phyloP scores from a whole-genome alignment of 2,329 filamentous ascomycete species.

The Elsinoe ampelina region DNA sequence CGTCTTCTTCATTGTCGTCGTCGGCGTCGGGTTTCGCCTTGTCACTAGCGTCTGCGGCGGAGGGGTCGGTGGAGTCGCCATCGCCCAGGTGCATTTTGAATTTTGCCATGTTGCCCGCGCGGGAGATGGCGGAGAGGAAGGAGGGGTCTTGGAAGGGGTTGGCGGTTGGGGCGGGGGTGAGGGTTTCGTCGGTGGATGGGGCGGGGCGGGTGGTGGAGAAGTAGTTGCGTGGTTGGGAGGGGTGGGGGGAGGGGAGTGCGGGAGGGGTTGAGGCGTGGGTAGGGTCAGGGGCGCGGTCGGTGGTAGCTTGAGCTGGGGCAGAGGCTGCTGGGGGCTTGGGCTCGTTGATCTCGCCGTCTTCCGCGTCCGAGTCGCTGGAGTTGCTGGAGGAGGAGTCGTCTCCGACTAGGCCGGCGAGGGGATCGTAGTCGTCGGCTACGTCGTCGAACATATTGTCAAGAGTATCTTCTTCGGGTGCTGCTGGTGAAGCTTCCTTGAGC shows the following conservation, averaged over 20 bases:
- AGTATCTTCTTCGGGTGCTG: slow-evolving; percentile 25
- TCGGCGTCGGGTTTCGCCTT: slow-evolving; percentile 33
- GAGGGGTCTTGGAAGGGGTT: slow-evolving; percentile 56
- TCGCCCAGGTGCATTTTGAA: slow-evolving; percentile 26
- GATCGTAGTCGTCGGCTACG: slow-evolving; percentile 51
- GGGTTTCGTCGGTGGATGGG: slow-evolving; percentile 3
- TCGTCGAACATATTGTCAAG: slow-evolving; percentile 53
- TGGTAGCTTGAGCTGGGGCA: slow-evolving; percentile 14
- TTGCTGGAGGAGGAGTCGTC: slow-evolving; percentile 36
- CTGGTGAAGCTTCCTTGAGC: slow-evolving; percentile 36
- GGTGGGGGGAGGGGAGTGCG: neutral
- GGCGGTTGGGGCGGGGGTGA: slow-evolving; percentile 16
- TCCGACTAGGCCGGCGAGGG: slow-evolving; percentile 45
- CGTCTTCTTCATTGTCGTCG: slow-evolving; percentile 34
- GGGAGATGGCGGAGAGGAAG: slow-evolving; percentile 75
- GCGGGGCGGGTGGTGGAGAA: slow-evolving; percentile 24
- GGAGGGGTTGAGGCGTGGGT: neutral
- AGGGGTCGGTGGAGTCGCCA: slow-evolving; percentile 32
- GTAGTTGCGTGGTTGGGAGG: slow-evolving; percentile 26
- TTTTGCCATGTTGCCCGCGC: slow-evolving; percentile 49
- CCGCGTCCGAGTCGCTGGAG: slow-evolving; percentile 20
- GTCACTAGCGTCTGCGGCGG: slow-evolving; percentile 31
- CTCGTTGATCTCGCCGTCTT: slow-evolving; percentile 19
- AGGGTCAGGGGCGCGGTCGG: neutral
- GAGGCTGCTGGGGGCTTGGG: slow-evolving; percentile 7